phyloP scores from a whole-genome alignment of 1,284 basidiomycete species.

The Puccinia hordei region DNA sequence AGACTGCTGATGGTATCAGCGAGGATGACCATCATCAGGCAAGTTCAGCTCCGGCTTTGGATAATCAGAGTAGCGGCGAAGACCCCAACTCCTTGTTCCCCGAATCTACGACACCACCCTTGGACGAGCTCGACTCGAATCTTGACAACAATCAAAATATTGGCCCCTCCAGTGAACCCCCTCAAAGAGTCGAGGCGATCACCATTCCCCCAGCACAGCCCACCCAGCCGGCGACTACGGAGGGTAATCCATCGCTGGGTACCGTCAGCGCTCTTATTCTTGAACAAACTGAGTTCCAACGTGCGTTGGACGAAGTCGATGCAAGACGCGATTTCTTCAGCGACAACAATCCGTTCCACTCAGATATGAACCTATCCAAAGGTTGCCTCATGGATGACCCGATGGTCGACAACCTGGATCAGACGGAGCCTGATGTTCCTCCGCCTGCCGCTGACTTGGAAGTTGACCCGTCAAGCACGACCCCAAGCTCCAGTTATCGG shows the following conservation, averaged over 20 bases:
- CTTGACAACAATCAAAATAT: background rate
- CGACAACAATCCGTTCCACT: background rate
- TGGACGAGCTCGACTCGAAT: background rate
- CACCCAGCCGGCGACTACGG: background rate
- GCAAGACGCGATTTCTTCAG: slow-evolving; percentile 2
- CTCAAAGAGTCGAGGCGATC: background rate
- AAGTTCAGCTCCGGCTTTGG: too few relatives aligned
- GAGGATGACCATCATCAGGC: too few relatives aligned
- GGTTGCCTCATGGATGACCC: background rate
- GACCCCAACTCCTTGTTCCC: background rate
- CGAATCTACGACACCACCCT: background rate
- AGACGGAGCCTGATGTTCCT: too few relatives aligned
- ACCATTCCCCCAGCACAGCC: background rate
- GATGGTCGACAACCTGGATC: background rate
- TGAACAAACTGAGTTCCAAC: background rate
- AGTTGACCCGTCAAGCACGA: background rate
- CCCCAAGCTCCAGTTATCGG: background rate
- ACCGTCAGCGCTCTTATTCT: too few relatives aligned
- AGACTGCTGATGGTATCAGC: too few relatives aligned
- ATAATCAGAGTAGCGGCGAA: too few relatives aligned
- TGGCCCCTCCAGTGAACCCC: background rate
- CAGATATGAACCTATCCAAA: background rate
- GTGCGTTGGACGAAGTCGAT: background rate
- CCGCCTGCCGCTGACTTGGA: background rate
- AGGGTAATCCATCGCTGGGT: background rate